Conservation (phyloP, 768 basidiomycete species). For the Dacryopinax spathularia region DNA sequence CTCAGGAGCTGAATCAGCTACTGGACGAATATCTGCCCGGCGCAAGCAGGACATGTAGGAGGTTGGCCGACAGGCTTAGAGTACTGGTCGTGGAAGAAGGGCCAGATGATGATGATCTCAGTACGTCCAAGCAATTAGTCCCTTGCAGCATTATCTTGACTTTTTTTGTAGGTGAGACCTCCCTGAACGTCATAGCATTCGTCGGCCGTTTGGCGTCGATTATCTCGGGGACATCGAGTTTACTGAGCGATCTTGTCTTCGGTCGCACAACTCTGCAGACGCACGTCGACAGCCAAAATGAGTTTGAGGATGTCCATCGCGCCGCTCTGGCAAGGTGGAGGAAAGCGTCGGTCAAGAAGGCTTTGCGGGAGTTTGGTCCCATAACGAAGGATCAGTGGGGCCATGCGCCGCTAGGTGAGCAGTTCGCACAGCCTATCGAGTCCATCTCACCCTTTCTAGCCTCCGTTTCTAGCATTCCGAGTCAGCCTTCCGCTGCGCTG, state of each 20-base stretch:
- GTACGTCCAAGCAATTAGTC: slow-evolving; percentile 24
- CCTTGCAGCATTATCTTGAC: neutral
- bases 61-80: slow-evolving; percentile 9
- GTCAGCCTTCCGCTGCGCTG: slow-evolving; percentile 40
- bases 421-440: slow-evolving; percentile 6
- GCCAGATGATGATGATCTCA: slow-evolving; percentile 22
- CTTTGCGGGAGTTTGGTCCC: neutral
- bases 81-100: slow-evolving; percentile 17
- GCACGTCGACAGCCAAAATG: slow-evolving; percentile 8
- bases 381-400: neutral
- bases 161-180: slow-evolving; percentile 21
- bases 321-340: slow-evolving; percentile 7
- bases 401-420: neutral
- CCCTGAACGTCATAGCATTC: slow-evolving; percentile 31
- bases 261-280: neutral
- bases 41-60: slow-evolving; percentile 31
- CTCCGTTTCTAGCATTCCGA: slow-evolving; percentile 15
- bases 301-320: slow-evolving; percentile 13
- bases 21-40: slow-evolving; percentile 27
- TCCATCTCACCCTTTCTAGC: neutral
- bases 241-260: neutral
- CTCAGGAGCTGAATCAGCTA: slow-evolving; percentile 21
- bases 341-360: neutral
- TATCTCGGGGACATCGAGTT: neutral
- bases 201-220: slow-evolving; percentile 30